Percentiles rank a stretch among this genome's conserved stretches.
Evolutionary conservation across 2,329 filamentous ascomycete genomes (phyloP).

Genomic region (Sclerotinia minor): DNA sequence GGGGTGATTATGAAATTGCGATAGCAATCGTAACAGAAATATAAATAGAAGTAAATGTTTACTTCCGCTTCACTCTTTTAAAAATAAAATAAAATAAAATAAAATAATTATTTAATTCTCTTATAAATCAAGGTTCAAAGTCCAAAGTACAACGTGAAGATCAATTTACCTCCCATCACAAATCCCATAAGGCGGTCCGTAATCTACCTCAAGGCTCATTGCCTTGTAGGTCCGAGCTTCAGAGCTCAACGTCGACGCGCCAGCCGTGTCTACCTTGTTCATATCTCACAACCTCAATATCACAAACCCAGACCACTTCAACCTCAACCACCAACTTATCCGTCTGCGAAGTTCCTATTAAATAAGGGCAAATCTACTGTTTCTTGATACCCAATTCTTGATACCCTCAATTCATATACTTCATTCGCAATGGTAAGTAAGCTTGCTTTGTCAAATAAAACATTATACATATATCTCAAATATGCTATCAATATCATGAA

Average conservation of each 20-base stretch:
- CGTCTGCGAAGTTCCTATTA: not conserved
- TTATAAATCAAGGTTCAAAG: not conserved
- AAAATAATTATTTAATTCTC: too few relatives aligned
- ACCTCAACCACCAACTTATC: slow-evolving; percentile 20
- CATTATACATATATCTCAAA: not conserved
- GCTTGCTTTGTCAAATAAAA: slow-evolving; percentile 9
- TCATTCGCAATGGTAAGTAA: slow-evolving; percentile 40
- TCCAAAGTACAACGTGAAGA: too few relatives aligned
- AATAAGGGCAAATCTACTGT: not conserved
- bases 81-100: too few relatives aligned
- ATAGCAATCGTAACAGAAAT: not conserved
- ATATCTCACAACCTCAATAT: slow-evolving; percentile 25
- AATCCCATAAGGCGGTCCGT: not conserved
- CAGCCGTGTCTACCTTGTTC: slow-evolving; percentile 41
- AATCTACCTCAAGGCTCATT: too few relatives aligned
- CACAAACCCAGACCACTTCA: slow-evolving; percentile 24
- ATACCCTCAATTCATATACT: slow-evolving; percentile 12
- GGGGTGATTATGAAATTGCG: slow-evolving; percentile 31
- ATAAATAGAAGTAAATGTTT: not conserved
- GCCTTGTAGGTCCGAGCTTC: slow-evolving; percentile 42
- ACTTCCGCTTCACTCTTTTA: not conserved
- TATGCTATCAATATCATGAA: slow-evolving; percentile 8
- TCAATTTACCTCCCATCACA: not conserved
- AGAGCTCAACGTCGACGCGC: slow-evolving; percentile 34
- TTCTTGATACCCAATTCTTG: slow-evolving; percentile 10